Conservation (phyloP, 192 early-diverging fungal species). For the Coemansia sp. region DNA sequence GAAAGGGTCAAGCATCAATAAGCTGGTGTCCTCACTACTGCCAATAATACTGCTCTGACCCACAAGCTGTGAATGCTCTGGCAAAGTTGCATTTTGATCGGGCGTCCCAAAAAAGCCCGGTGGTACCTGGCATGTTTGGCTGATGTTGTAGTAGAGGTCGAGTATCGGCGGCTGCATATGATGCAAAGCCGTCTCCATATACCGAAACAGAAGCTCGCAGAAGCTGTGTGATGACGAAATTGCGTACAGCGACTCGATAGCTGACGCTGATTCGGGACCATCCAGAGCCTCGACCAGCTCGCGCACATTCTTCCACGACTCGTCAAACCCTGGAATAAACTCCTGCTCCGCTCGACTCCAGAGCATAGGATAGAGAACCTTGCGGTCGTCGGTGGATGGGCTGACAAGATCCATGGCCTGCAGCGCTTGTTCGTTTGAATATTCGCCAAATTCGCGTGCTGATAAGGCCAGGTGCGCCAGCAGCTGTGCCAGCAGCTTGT, state of each 20-base stretch:
- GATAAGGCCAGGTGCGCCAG: constrained; percentile 35
- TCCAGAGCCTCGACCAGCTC: constrained; percentile 10
- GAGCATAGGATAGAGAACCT: constrained; percentile 15
- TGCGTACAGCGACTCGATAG: constrained; percentile 6
- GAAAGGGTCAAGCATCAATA: constrained; percentile 19
- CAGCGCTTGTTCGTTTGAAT: constrained; percentile 12
- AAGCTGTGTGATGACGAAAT: constrained; percentile 27
- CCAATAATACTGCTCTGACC: neutral
- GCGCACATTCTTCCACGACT: constrained; percentile 17
- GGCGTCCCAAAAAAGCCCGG: constrained; percentile 37
- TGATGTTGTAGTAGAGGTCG: constrained; percentile 31
- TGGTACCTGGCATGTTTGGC: constrained; percentile 29
- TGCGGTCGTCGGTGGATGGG: constrained; percentile 11
- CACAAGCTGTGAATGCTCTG: constrained; percentile 10
- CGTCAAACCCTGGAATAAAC: constrained; percentile 19
- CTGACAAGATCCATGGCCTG: constrained; percentile 24
- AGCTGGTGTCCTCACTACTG: neutral
- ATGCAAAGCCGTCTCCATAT: constrained; percentile 24
- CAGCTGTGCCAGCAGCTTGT: constrained; percentile 19
- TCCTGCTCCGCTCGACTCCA: constrained; percentile 15
- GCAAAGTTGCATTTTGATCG: constrained; percentile 8
- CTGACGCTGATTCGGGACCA: neutral
- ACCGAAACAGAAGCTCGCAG: constrained; percentile 14
- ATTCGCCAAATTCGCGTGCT: constrained; percentile 21
- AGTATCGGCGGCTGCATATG: constrained; percentile 30